A percentile compares a stretch with the other conserved stretches of the same genome.
Evolutionary conservation across 768 basidiomycete genomes (phyloP).

Genomic region (Astraeus odoratus): DNA sequence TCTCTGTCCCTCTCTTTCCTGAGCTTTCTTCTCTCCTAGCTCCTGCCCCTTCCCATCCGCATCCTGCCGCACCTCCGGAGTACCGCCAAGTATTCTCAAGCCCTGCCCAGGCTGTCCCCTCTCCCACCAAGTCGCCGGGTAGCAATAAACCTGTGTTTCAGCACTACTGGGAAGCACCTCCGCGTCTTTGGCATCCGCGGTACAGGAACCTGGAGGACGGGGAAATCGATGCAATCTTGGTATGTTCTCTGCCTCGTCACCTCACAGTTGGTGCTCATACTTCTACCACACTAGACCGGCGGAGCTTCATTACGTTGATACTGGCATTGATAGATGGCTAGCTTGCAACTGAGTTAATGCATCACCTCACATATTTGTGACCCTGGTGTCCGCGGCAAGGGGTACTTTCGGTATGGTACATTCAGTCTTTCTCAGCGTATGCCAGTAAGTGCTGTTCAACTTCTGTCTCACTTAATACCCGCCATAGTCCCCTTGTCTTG

Average conservation of each 20-base stretch:
- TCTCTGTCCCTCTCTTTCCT: neutral
- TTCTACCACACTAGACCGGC: constrained; percentile 53
- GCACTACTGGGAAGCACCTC: constrained; percentile 67
- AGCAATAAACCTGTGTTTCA: constrained; percentile 20
- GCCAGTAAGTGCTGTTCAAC: constrained; percentile 76
- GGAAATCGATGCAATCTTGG: constrained; percentile 65
- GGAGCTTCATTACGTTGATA: constrained; percentile 49
- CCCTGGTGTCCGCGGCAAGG: no score
- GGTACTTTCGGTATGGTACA: constrained; percentile 2
- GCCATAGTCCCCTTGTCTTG: constrained; percentile 72
- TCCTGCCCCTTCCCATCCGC: constrained; percentile 39
- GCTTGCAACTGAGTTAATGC: constrained; percentile 2
- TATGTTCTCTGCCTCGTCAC: constrained; percentile 24
- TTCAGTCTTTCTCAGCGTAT: constrained; percentile 84
- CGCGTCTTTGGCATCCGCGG: constrained; percentile 48
- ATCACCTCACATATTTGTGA: no score
- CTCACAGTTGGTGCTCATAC: constrained; percentile 1
- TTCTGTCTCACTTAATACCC: constrained; percentile 70
- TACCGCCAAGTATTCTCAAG: constrained; percentile 41
- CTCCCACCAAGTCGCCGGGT: neutral
- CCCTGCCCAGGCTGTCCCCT: constrained; percentile 13
- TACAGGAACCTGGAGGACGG: constrained; percentile 41
- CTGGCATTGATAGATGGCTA: neutral
- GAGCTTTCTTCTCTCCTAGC: constrained; percentile 18
- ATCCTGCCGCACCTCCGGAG: constrained; percentile 64